These are phyloP conservation scores for Hypoxylon trugodes DNA, from an alignment of 495 filamentous ascomycete species.

Conservation along the genomic window DNA sequence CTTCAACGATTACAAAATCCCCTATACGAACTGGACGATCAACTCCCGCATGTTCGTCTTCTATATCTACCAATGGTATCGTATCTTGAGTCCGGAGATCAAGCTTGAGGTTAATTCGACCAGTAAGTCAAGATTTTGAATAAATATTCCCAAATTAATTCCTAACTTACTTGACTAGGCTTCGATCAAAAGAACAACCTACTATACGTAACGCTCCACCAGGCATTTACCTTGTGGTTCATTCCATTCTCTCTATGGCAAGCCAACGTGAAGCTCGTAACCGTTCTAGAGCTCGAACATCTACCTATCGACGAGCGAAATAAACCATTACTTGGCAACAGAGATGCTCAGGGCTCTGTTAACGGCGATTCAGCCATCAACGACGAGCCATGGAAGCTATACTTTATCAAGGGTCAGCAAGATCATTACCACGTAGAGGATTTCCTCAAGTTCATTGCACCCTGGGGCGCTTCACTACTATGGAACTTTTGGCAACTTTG, in stretches of 20 bases:
- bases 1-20: constrained; percentile 53
- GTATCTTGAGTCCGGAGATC: constrained; percentile 80
- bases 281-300: constrained; percentile 69
- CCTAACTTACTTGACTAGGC: constrained; percentile 53
- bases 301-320: constrained; percentile 24
- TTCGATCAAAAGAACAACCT: constrained; percentile 70
- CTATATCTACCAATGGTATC: constrained; percentile 86
- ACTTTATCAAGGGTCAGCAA: constrained; percentile 78
- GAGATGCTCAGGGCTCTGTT: not conserved
- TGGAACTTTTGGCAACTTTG: constrained; percentile 64
- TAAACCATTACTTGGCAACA: constrained; percentile 1
- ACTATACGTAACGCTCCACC: constrained; percentile 74
- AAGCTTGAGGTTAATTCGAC: constrained; percentile 72
- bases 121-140: constrained; percentile 54
- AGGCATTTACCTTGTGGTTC: constrained; percentile 80
- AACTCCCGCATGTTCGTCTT: constrained; percentile 68
- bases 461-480: constrained; percentile 58
- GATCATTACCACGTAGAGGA: constrained; percentile 86
- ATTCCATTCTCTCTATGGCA: constrained; percentile 70
- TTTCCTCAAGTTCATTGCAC: constrained; percentile 72
- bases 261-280: constrained; percentile 73
- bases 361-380: constrained; percentile 11
- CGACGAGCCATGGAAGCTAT: constrained; percentile 43
- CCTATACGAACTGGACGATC: constrained; percentile 53
- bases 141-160: not conserved